These are phyloP conservation scores for Porodaedalea pini DNA, from an alignment of 1,284 basidiomycete species.

Conservation along the genomic window DNA sequence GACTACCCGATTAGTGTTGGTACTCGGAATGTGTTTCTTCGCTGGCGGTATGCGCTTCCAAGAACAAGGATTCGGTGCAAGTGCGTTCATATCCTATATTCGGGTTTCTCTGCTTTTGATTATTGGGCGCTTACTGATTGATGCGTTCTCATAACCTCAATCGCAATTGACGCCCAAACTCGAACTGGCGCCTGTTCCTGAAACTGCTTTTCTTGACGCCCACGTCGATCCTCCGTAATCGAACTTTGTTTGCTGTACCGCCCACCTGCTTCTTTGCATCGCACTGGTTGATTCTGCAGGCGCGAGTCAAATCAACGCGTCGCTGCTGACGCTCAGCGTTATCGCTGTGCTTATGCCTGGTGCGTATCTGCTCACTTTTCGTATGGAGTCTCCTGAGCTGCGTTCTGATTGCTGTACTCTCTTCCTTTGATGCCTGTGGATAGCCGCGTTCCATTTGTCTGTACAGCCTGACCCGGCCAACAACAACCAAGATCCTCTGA, in stretches of 20 bases:
- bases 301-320: conserved; percentile 78
- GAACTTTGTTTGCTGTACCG: background rate
- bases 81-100: conserved; percentile 38
- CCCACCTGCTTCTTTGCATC: background rate
- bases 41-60: conserved; percentile 75
- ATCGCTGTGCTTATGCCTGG: conserved; percentile 73
- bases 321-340: conserved; percentile 76
- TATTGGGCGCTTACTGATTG: conserved; percentile 1
- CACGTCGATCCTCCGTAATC: background rate
- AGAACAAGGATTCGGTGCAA: conserved; percentile 73
- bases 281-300: conserved; percentile 38
- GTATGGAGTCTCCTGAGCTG: background rate
- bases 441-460: conserved; percentile 63
- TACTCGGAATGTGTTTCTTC: conserved; percentile 78
- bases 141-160: no score
- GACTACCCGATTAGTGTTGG: conserved; percentile 44
- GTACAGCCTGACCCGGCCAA: conserved; percentile 7
- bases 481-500: conserved; percentile 26
- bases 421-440: background rate
- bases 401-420: background rate
- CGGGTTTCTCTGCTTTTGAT: background rate
- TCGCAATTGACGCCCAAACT: background rate
- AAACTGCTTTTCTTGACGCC: background rate
- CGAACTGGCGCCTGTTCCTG: background rate
- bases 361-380: background rate